phyloP scores from a whole-genome alignment of 2,329 filamentous ascomycete species.

The Fusarium nanum region DNA sequence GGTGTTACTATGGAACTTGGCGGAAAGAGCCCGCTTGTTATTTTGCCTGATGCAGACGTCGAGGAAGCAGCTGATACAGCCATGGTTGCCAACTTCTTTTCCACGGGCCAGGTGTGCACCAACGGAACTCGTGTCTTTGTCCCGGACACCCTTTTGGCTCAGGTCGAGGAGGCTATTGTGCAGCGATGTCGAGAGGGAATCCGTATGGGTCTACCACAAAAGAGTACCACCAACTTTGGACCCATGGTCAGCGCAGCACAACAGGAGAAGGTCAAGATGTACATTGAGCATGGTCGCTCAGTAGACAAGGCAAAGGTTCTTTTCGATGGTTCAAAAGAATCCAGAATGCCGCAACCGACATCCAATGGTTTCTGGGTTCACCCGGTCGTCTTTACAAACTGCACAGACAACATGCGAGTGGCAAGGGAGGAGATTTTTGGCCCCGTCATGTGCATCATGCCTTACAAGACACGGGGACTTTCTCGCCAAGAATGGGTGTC shows the following conservation, averaged over 20 bases:
- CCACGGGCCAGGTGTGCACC: constrained; percentile 90
- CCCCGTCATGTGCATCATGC: constrained; percentile 84
- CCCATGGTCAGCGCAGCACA: constrained; percentile 82
- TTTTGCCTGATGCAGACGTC: constrained; percentile 83
- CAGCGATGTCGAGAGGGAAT: constrained; percentile 69
- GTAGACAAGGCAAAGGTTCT: constrained; percentile 79
- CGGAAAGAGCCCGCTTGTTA: constrained; percentile 83
- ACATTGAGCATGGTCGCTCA: constrained; percentile 80
- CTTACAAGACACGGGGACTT: constrained; percentile 67
- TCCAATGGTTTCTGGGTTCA: constrained; percentile 82
- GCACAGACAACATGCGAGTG: constrained; percentile 84
- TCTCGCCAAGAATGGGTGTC: constrained; percentile 61
- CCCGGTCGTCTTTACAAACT: constrained; percentile 88
- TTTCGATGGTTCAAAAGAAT: constrained; percentile 73
- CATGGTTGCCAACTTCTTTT: constrained; percentile 96
- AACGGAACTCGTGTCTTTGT: constrained; percentile 92
- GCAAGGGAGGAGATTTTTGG: constrained; percentile 88
- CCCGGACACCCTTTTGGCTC: constrained; percentile 70
- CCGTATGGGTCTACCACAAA: constrained; percentile 78
- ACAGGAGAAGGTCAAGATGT: constrained; percentile 79
- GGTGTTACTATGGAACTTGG: constrained; percentile 93
- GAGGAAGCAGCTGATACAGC: constrained; percentile 87
- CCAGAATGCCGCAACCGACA: constrained; percentile 62
- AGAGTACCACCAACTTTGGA: constrained; percentile 82
- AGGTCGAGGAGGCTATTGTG: constrained; percentile 76